Base-by-base conservation (phyloP, 305 asterid genomes). In the Solanum hybrid region DNA sequence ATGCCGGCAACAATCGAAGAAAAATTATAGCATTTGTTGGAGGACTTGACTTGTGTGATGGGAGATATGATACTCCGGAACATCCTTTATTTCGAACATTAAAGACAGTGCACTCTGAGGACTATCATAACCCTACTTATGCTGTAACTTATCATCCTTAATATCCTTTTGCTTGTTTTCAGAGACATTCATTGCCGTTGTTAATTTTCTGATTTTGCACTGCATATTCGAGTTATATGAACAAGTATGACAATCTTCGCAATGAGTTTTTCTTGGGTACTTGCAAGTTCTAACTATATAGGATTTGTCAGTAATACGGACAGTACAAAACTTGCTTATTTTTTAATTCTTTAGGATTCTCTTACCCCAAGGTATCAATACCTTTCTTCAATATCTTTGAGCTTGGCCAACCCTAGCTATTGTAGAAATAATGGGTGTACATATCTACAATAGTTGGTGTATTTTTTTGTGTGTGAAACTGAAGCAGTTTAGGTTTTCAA, bases 41-140 rank as follows among this genome's bases (percentile, higher is more conserved):
- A 86, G 99, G 99, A 66, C 96, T 98, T 85, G 99, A 98, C 91
- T 90, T 98, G 88, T 98, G 99, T 81, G 95, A 96, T 90, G 99
- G 99, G 32, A 94, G 99, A 89, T 98, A 98, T 89, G 99, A 98
- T 91, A 92, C 95, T 88, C 99, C 99, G 37, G 91, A 93, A 80
- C 99, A 98, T 92, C 95, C 94, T 72, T 24, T 98, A 85, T 95
- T 96, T 91, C 94, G 97, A 94, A 92, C 97, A 35, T 93, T 94
- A 79, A 93, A 93, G 80, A 96, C 98, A 81, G 78, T 90, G 90
- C 99, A 98, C 90, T 91, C 95, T 27, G 99, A 95, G 72, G 99
- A 98, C 95, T 97, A 95, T 90, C 99, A 96, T 91, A 98, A 98
- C 90, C 99, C 99, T 37, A 97, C 99, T 88, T 98, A 66, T 79